Evolutionary conservation across 805 yeast species (phyloP), one percentile per base, ranked within the genome.

Genomic region (Candida koratica): DNA sequence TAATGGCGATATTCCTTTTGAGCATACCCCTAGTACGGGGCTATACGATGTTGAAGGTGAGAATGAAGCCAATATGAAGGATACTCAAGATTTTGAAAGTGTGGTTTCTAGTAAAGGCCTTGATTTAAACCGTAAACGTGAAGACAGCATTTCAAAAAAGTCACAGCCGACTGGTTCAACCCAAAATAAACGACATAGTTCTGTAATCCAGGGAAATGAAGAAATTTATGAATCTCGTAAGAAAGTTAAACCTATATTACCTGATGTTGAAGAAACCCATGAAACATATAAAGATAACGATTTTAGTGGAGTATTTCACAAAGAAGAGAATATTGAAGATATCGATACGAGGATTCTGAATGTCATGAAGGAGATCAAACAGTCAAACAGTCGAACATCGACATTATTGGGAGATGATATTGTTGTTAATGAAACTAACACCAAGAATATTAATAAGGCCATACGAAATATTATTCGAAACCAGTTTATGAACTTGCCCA

Each of bases 1-100:
- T 56, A 85, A 82, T 53, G 82, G 78, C 1, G 96, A 84, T 48
- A 77, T 89, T 7, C 86, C 90, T 0, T 82, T 84, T 49, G 93
- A 88, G 49, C 79, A 77, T 41, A 59, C 58, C 11, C 90, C 95
- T 0, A 71, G 68, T 4, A 64, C 61, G 0, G 96, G 96, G 0
- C 58, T 75, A 14, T 84, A 81, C 53, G 89, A 84, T 49, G 77
- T 79, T 0, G 49, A 66, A 0, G 75, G 71, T n/a, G 97, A 89
- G 53, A 58, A 59, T 10, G 48, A 47, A 10, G 42, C 45, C 3
- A 77, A 79, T 39, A 51, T 50, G 2, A 39, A 39, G 6, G 70
- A 64, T 1, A 55, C 65, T 28, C 42, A 41, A 1, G 56, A 52
- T 13, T 84, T 76, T 55, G 73, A 69, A 37, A 54, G 49, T 5